Conservation (phyloP, 1,284 basidiomycete genomes). For the Cutaneotrichosporon arboriforme region DNA sequence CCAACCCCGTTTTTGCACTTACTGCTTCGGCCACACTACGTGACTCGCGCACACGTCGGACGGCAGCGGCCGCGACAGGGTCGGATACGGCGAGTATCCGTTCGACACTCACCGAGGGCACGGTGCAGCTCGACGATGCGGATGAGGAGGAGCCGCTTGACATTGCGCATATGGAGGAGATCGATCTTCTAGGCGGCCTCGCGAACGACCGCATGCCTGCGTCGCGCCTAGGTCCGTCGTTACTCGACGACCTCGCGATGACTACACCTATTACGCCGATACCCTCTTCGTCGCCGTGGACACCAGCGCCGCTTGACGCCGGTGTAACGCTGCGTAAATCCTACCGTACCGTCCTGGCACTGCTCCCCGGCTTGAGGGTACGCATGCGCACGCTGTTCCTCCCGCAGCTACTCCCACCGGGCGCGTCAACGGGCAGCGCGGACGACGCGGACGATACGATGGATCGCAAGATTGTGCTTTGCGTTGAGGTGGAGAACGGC, state of each 20-base stretch:
- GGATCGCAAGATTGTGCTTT: slow-evolving; percentile 75
- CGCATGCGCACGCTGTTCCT: slow-evolving; percentile 84
- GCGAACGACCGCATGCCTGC: slow-evolving; percentile 32
- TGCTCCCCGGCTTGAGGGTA: slow-evolving; percentile 73
- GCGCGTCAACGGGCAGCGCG: slow-evolving; percentile 35
- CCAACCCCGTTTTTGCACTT: slow-evolving; percentile 69
- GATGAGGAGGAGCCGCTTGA: slow-evolving; percentile 23
- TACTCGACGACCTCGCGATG: slow-evolving; percentile 30
- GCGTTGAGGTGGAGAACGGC: slow-evolving; percentile 68
- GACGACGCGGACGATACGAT: slow-evolving; percentile 62
- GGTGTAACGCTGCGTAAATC: slow-evolving; percentile 68
- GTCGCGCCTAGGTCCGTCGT: slow-evolving; percentile 30
- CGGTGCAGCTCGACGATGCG: slow-evolving; percentile 15
- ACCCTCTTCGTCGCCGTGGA: background rate
- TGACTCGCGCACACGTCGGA: slow-evolving; percentile 16
- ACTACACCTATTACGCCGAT: background rate
- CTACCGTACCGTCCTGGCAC: slow-evolving; percentile 68
- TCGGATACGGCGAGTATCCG: slow-evolving; percentile 24
- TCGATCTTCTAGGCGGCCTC: slow-evolving; percentile 69
- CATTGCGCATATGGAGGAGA: slow-evolving; percentile 60
- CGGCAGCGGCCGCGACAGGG: slow-evolving; percentile 5
- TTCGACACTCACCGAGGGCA: slow-evolving; percentile 19
- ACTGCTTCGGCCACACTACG: slow-evolving; percentile 73
- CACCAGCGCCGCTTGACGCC: background rate
- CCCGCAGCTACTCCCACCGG: slow-evolving; percentile 61